Evolutionary conservation across 805 yeast species (phyloP), one percentile per base, ranked within the genome.

Genomic region (Kuraishia piskuri): DNA sequence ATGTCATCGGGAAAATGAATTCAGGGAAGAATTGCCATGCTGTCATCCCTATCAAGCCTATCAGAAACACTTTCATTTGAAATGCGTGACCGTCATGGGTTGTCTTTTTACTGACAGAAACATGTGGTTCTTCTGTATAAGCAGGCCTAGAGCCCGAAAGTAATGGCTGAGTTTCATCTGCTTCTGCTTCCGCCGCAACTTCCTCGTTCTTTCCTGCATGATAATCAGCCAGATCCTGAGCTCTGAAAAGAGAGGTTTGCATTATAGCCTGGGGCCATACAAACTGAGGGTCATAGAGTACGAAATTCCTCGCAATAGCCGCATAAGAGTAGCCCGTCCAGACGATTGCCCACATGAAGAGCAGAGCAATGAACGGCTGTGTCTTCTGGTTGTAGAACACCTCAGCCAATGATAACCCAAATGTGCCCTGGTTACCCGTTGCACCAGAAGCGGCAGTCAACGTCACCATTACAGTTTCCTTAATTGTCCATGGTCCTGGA

Each of bases 401-500:
- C 53, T 76, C 76, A 1, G 79, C 79, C 37, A 78, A 59, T 0
- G 82, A 73, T 26, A 78, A 59, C 0, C 78, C 75, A 22, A 68
- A 68, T 1, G 80, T 77, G 17, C 78, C 83, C 58, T 72, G 67
- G 55, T 75, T 77, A 1, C 81, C 81, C 0, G 82, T 73, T 55
- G 86, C 76, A 20, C 81, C 76, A 37, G 77, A 71, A 24, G 76
- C 77, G 2, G 82, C 82, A 1, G 82, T 73, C 26, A 77, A 67
- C 8, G 81, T 75, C 40, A 80, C 71, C 68, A 83, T 54, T 36
- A 79, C 75, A 8, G 82, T 72, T 58, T 79, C 83, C 54, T 78
- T 78, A 47, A 79, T 72, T 3, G 79, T 65, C 82, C 82, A 79
- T 0, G 83, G 82, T 2, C 81, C 78, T 0, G 84, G 83, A 54